Percentiles rank a stretch among this genome's conserved stretches.
Conservation (phyloP, 1,284 basidiomycete genomes). For the Phellopilus nigrolimitatus region DNA sequence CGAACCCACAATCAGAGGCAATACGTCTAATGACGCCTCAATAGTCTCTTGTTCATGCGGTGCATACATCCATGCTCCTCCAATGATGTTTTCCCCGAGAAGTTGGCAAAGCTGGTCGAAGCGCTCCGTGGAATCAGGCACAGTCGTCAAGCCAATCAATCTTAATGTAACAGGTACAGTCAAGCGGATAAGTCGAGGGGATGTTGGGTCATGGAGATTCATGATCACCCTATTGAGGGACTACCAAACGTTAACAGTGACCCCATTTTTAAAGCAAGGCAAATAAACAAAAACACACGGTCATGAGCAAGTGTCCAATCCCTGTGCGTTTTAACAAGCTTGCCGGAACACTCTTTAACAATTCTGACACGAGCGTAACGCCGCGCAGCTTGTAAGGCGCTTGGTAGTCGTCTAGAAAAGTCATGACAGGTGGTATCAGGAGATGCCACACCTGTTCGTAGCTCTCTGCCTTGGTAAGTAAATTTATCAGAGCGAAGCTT, state of each 20-base stretch:
- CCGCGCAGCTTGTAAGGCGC: constrained; percentile 63
- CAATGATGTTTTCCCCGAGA: constrained; percentile 54
- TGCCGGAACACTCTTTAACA: constrained; percentile 52
- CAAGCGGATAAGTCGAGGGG: constrained; percentile 52
- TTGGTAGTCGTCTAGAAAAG: constrained; percentile 72
- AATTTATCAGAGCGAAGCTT: not conserved
- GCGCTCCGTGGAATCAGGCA: constrained; percentile 39
- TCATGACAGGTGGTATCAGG: constrained; percentile 72
- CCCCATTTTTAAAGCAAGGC: not conserved
- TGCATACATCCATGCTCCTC: constrained; percentile 56
- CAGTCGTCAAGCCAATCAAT: constrained; percentile 48
- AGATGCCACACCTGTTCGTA: constrained; percentile 71
- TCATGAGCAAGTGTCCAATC: constrained; percentile 60
- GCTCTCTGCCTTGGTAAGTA: constrained; percentile 40
- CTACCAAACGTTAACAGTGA: constrained; percentile 33
- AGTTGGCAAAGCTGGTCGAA: constrained; percentile 53
- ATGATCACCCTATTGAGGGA: constrained; percentile 59
- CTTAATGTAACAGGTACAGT: constrained; percentile 45
- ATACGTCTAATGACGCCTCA: constrained; percentile 51
- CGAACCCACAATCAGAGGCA: constrained; percentile 49
- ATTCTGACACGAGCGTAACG: constrained; percentile 44
- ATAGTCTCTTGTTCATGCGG: constrained; percentile 49
- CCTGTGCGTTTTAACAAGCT: constrained; percentile 67
- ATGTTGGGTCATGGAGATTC: constrained; percentile 53
- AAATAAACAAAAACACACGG: constrained; percentile 37